Conservation (phyloP, 768 basidiomycete genomes). For the Tubosaeta sp. region DNA sequence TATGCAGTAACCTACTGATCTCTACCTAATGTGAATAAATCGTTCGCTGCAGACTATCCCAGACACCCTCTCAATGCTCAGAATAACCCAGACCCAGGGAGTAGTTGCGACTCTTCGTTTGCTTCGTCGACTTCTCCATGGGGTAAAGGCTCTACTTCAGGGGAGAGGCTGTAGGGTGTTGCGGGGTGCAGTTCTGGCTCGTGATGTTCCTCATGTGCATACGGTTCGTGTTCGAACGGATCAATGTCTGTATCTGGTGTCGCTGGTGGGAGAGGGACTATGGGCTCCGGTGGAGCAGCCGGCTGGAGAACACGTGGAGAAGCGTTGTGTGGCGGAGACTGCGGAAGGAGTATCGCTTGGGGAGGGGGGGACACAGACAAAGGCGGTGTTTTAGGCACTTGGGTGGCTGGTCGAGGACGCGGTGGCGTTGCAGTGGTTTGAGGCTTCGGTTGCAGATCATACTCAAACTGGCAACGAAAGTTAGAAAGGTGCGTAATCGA, state of each 20-base stretch:
- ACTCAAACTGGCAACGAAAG: conserved; percentile 34
- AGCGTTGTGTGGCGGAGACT: conserved; percentile 2
- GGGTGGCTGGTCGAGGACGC: conserved; percentile 10
- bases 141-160: conserved; percentile 10
- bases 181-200: conserved; percentile 11
- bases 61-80: conserved; percentile 14
- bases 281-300: conserved; percentile 9
- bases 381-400: conserved; percentile 3
- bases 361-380: conserved; percentile 11
- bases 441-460: conserved; percentile 29
- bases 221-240: conserved; percentile 31
- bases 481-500: conserved; percentile 3
- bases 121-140: conserved; percentile 18
- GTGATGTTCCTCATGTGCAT: conserved; percentile 18
- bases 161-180: conserved; percentile 27
- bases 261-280: conserved; percentile 13
- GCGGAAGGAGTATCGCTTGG: conserved; percentile 8
- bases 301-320: conserved; percentile 8
- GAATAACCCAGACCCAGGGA: conserved; percentile 43
- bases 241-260: conserved; percentile 31
- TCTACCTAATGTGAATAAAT: conserved; percentile 8
- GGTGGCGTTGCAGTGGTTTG: conserved; percentile 10
- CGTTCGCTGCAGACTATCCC: neutral
- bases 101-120: conserved; percentile 35
- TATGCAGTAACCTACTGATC: conserved; percentile 10